Percentiles rank a stretch among this genome's conserved stretches.
Evolutionary conservation across 495 filamentous ascomycete genomes (phyloP).

Genomic region (Penicillium tannophilum): DNA sequence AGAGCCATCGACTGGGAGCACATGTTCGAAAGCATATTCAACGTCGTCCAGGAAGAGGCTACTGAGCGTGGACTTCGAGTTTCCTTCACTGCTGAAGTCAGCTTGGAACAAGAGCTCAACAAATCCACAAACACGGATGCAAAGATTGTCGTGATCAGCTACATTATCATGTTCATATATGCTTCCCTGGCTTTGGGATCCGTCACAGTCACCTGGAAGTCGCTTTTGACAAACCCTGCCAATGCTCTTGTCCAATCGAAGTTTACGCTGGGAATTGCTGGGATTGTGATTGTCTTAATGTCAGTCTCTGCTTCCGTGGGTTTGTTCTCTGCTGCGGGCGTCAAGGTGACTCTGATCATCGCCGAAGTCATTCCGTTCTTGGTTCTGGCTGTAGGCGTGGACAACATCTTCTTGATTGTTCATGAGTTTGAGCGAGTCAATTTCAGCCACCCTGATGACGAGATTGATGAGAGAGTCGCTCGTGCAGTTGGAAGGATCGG

Average conservation of each 20-base stretch:
- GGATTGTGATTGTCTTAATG: constrained; percentile 95
- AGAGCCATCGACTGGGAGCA: constrained; percentile 89
- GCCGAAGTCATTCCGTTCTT: constrained; percentile 98
- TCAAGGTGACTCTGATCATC: constrained; percentile 96
- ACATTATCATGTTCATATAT: constrained; percentile 98
- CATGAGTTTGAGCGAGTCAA: constrained; percentile 98
- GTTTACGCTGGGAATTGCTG: constrained; percentile 87
- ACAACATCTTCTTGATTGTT: constrained; percentile 98
- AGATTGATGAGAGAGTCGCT: constrained; percentile 80
- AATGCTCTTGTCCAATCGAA: constrained; percentile 90
- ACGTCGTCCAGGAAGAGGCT: constrained; percentile 79
- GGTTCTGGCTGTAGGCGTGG: constrained; percentile 92
- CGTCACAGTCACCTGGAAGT: constrained; percentile 72
- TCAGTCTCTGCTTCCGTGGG: constrained; percentile 94
- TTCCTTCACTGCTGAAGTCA: constrained; percentile 93
- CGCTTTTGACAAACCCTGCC: constrained; percentile 76
- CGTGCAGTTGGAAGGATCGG: constrained; percentile 91
- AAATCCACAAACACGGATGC: constrained; percentile 97
- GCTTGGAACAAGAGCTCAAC: constrained; percentile 88
- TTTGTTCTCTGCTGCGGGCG: constrained; percentile 81
- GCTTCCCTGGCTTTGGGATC: constrained; percentile 90
- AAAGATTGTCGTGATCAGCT: constrained; percentile 95
- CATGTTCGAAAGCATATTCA: constrained; percentile 67
- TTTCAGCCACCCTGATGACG: constrained; percentile 79
- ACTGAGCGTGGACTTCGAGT: constrained; percentile 74